Conservation (phyloP, 768 basidiomycete genomes). For the Galerina marginata region DNA sequence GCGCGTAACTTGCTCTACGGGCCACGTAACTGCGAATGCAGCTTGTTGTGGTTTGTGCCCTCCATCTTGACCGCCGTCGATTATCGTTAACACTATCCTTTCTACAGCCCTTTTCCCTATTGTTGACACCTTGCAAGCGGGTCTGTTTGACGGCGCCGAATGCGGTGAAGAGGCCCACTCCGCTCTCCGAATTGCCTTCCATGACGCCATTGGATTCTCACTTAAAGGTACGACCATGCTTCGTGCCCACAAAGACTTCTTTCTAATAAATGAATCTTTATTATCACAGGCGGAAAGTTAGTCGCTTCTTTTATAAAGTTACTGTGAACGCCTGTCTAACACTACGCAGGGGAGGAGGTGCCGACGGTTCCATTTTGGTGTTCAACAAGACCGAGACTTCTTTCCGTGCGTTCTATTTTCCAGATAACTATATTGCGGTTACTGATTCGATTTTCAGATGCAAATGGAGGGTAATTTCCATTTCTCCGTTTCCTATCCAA, state of each 20-base stretch:
- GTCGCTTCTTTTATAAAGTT: background rate
- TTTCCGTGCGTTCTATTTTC: slow-evolving; percentile 22
- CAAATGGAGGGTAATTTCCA: slow-evolving; percentile 18
- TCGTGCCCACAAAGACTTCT: no score
- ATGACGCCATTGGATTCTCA: slow-evolving; percentile 28
- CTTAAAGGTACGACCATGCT: slow-evolving; percentile 20
- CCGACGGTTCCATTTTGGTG: slow-evolving; percentile 32
- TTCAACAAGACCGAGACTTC: slow-evolving; percentile 29
- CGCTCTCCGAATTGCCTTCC: slow-evolving; percentile 29
- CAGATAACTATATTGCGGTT: background rate
- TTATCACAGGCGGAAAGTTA: slow-evolving; percentile 18
- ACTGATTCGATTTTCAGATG: slow-evolving; percentile 12
- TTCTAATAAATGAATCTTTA: background rate
- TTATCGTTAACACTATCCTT: background rate
- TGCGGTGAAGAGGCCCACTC: slow-evolving; percentile 38
- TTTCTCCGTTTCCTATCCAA: no score
- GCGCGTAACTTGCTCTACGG: slow-evolving; percentile 29
- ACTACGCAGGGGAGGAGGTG: slow-evolving; percentile 26
- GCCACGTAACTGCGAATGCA: slow-evolving; percentile 29
- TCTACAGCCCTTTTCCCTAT: slow-evolving; percentile 24
- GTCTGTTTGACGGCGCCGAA: slow-evolving; percentile 38
- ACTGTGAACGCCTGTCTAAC: background rate
- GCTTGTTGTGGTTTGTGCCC: slow-evolving; percentile 27
- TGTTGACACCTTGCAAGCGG: slow-evolving; percentile 35
- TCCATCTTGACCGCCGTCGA: background rate